Base-by-base conservation (phyloP, 2,329 filamentous ascomycete genomes). In the Diaporthe vexans region DNA sequence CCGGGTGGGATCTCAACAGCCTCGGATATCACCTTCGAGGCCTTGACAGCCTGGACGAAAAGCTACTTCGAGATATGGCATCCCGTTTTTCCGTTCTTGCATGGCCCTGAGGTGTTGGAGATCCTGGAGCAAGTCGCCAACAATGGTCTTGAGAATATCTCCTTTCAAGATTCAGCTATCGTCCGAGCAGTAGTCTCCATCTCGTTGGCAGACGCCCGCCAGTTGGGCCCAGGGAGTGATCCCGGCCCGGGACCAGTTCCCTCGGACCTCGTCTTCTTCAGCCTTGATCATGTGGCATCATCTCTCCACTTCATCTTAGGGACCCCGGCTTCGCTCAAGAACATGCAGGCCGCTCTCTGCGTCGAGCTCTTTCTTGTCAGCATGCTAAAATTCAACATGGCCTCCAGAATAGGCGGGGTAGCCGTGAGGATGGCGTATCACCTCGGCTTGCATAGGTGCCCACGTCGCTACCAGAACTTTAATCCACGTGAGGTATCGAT, bases 11-110 rank as follows among this genome's bases (percentile, higher is more conserved):
- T 77, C 4, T 3, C 59, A 3, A 61, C 72, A 6, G 40, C 54
- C 17, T 73, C 73, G 9, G 74, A 77, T 1, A 73, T 83, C n/a
- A 77, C 79, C 0, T 90, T 90, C 74, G 86, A 89, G 11, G 82
- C 87, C 24, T 81, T 90, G 21, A 81, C 88, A 1, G 78, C 82
- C 4, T 89, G 87, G 85, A 88, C 86, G 8, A 83, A 82, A 65
- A 86, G 84, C 61, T 91, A 90, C 76, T 91, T 91, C 75, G 84
- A 89, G 33, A 84, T 87, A 21, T 91, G 89, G 89, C 89, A 91
- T 76, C 86, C 88, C 0, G 83, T 88, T 3, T 87, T 90, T 56
- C 89, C 89, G 0, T 91, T 89, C 71, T 81, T 91, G 7, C 87
- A 90, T 76, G 89, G 87, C 0, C 88, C 88, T 1, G 84, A 85